Evolutionary conservation across 306 rosid species (phyloP), one percentile per base, ranked within the genome.

Genomic region (Gynostemma pentaphyllum): DNA sequence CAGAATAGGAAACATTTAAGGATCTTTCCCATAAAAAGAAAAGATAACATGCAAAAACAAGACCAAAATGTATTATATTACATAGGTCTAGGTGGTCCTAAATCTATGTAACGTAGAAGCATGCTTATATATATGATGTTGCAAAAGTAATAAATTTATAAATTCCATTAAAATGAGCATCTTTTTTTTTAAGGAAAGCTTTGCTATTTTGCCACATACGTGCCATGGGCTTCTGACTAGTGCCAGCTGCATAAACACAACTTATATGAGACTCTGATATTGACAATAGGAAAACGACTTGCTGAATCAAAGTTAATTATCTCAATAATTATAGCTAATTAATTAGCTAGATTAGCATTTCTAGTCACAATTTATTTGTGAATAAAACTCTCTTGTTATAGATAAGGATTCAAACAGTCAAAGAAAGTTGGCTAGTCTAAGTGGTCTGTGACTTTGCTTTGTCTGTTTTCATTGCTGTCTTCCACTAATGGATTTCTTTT

Each of bases 201-300:
- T 60, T 61, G 66, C 23, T 41, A 61, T 23, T 61, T 61, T 39
- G 66, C 37, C 66, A 23, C 64, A 59, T 59, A 59, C 14, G 9
- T 61, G 50, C 66, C 66, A 61, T 61, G 50, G 66, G 42, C 8
- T 61, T 61, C 66, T 40, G 66, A 61, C 49, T 61, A 24, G 22
- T 61, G 66, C 66, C 66, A 61, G 66, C 66, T 61, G 66, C 66
- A 40, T 61, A 37, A 41, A 61, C 36, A 40, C 50, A 40, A 41
- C 66, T 40, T 61, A 61, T 61, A 39, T 34, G 66, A 50, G 66
- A 7, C 64, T 22, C n/a, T 61, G 50, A 61, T 40, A 61, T 41
- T 14, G 66, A 61, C 66, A 40, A 61, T 40, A 11, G 19, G 66
- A 61, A 61, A 61, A 61, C 11, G 66, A 61, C 66, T 61, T 60